Conservation (phyloP, 148 eudicot species). For the Rhododendron kiyosumense region DNA sequence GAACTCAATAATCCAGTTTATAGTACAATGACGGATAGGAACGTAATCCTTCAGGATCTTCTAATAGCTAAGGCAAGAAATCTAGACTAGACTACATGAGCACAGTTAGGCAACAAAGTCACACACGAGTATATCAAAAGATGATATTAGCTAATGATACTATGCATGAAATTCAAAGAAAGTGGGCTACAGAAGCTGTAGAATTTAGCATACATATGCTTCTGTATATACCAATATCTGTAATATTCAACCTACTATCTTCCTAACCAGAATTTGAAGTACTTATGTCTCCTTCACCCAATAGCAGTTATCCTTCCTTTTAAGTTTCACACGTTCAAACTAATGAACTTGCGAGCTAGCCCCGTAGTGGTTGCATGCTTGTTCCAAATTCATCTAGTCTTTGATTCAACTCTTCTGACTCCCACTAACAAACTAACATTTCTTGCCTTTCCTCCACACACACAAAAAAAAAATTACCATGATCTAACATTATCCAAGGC, state of each 20-base stretch:
- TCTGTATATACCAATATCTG: not conserved
- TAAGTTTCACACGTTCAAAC: not conserved
- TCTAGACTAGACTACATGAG: no score
- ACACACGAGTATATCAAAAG: no score
- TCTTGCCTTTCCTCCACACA: not conserved
- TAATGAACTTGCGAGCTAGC: not conserved
- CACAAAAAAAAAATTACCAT: not conserved
- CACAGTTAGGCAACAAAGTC: no score
- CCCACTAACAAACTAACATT: not conserved
- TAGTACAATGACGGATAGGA: no score
- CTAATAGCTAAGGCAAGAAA: no score
- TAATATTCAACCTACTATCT: no score
- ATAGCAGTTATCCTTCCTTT: not conserved
- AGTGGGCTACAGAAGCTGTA: no score
- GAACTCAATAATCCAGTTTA: no score
- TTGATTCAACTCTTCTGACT: not conserved
- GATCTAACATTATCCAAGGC: not conserved
- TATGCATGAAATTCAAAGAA: no score
- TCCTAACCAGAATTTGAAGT: not conserved
- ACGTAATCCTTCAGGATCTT: no score
- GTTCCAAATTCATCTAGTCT: not conserved
- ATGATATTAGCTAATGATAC: no score
- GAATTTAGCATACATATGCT: slow-evolving; percentile 12
- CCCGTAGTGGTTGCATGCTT: not conserved
- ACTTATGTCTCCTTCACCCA: not conserved